Conservation (phyloP, 257 asterid species). For the Fraxinus cuspidata region DNA sequence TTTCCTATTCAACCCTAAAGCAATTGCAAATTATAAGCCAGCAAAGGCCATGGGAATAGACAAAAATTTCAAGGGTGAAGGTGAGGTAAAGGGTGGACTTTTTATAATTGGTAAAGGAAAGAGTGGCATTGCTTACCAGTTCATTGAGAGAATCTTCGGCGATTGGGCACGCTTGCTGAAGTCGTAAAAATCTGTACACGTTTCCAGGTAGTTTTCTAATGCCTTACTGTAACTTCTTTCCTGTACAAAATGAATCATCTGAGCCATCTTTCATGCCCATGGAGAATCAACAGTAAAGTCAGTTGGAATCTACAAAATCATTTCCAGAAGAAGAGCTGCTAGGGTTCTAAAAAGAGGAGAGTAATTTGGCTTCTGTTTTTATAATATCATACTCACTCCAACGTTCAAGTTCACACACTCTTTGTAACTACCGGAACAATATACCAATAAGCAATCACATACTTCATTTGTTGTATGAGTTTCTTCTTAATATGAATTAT, state of each 20-base stretch:
- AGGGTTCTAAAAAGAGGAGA: constrained; percentile 8
- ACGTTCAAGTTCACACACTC: constrained; percentile 11
- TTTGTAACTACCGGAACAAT: not conserved
- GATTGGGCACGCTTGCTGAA: constrained; percentile 59
- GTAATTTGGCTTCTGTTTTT: constrained; percentile 10
- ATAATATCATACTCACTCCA: constrained; percentile 1
- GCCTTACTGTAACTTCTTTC: constrained; percentile 6
- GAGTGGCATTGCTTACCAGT: constrained; percentile 49
- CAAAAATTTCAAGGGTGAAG: constrained; percentile 52
- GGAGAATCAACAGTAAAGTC: constrained; percentile 36
- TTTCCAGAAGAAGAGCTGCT: constrained; percentile 25
- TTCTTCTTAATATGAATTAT: not conserved
- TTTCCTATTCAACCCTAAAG: constrained; percentile 46
- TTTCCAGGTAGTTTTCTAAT: constrained; percentile 35
- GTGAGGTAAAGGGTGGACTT: constrained; percentile 53
- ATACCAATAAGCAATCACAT: constrained; percentile 5
- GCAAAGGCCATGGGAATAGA: constrained; percentile 47
- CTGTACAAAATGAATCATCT: not conserved
- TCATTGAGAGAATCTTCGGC: constrained; percentile 52
- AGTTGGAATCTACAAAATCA: constrained; percentile 23
- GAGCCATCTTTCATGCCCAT: not conserved
- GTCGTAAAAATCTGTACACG: constrained; percentile 40
- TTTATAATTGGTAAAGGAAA: constrained; percentile 47
- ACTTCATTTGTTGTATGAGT: constrained; percentile 10
- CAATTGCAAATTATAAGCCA: constrained; percentile 46